Evolutionary conservation across 495 filamentous ascomycete genomes (phyloP).

Genomic region (Penicillium desertorum): DNA sequence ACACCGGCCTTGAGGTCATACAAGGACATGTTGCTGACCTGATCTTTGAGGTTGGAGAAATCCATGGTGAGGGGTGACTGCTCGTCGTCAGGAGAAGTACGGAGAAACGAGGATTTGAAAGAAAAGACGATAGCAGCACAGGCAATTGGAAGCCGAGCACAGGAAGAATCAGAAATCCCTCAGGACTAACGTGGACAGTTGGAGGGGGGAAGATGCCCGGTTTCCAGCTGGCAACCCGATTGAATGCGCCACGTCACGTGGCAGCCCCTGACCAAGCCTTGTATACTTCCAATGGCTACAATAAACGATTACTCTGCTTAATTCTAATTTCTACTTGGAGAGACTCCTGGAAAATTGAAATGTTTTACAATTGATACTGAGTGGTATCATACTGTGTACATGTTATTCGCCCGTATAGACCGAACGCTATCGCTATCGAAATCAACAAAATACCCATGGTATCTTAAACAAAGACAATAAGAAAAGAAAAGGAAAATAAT

Average conservation of each 20-base stretch:
- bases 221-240: slow-evolving; percentile 40
- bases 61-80: slow-evolving; percentile 62
- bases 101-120: slow-evolving; percentile 8
- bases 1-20: slow-evolving; percentile 98
- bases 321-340: not conserved
- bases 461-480: slow-evolving; percentile 34
- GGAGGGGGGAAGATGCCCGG: slow-evolving; percentile 24
- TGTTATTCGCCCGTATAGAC: slow-evolving; percentile 24
- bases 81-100: slow-evolving; percentile 19
- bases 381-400: slow-evolving; percentile 29
- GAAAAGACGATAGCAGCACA: slow-evolving; percentile 1
- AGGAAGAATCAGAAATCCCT: slow-evolving; percentile 23
- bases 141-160: slow-evolving; percentile 16
- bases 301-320: not conserved
- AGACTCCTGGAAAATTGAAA: not conserved
- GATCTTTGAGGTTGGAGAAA: slow-evolving; percentile 78
- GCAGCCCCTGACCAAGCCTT: slow-evolving; percentile 33
- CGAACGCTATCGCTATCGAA: slow-evolving; percentile 28
- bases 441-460: slow-evolving; percentile 36
- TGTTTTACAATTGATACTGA: slow-evolving; percentile 8
- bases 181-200: slow-evolving; percentile 18
- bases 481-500: slow-evolving; percentile 23
- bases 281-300: slow-evolving; percentile 11
- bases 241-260: slow-evolving; percentile 42
- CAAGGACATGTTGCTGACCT: slow-evolving; percentile 89